These are phyloP conservation scores for Russula lepida DNA, from an alignment of 768 basidiomycete genomes.

Conservation along the genomic window DNA sequence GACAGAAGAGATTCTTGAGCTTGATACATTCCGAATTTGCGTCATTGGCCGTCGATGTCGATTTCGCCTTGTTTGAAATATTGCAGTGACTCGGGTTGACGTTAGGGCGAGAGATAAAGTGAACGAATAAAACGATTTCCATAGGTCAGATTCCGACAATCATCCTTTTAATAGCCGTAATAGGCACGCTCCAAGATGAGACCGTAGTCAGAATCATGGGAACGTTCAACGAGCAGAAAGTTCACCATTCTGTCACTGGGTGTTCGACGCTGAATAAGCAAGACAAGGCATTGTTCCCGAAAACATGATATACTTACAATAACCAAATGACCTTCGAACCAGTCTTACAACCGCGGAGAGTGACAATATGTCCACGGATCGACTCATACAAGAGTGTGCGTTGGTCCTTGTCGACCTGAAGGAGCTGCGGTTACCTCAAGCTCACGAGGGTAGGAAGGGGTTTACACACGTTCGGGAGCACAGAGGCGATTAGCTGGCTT, in stretches of 20 bases:
- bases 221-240: constrained; percentile 2
- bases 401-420: constrained; percentile 79
- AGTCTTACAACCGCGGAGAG: constrained; percentile 84
- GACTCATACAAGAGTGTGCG: constrained; percentile 76
- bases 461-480: constrained; percentile 58
- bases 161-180: constrained; percentile 34
- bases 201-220: constrained; percentile 14
- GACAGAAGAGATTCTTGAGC: constrained; percentile 12
- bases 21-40: constrained; percentile 18
- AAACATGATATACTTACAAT: constrained; percentile 39
- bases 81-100: constrained; percentile 15
- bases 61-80: constrained; percentile 10
- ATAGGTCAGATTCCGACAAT: constrained; percentile 4
- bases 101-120: constrained; percentile 8
- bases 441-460: not conserved
- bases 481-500: constrained; percentile 77
- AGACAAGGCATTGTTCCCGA: not conserved
- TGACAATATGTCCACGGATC: constrained; percentile 81
- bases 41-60: not conserved
- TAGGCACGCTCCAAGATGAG: constrained; percentile 44
- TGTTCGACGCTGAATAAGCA: not conserved
- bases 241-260: constrained; percentile 50
- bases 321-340: constrained; percentile 91
- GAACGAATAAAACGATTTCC: constrained; percentile 17
- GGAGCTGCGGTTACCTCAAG: not conserved